Base-by-base conservation (phyloP, 2,329 filamentous ascomycete species). In the Neofusicoccum laricinum region DNA sequence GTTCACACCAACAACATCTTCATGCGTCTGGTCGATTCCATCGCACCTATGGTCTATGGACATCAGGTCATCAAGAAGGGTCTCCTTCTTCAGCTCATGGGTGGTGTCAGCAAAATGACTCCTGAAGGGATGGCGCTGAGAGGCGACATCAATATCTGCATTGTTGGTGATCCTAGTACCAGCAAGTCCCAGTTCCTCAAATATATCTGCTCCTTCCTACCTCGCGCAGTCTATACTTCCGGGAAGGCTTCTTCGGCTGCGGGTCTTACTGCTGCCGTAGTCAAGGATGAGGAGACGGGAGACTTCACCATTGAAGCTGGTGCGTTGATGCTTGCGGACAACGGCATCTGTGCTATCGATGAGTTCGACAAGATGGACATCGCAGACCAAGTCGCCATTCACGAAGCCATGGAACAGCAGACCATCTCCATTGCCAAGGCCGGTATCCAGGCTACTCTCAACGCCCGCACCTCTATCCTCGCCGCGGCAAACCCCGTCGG, bases 291-390 rank as follows among this genome's bases (percentile, higher is more conserved):
- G 74, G 95, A 99, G 79, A 99, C 95, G 19, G 95, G 95, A 68
- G 95, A 99, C 75, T 97, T 97, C 76, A 99, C 95, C 14, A 99
- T 99, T 70, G 95, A 99, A 80, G 95, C 95, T 6, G 95, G 95
- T 80, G 95, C 95, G 12, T 87, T 99, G 65, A 98, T 99, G 95
- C 83, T 99, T 66, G 95, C 95, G 21, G 87, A 98, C 73, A 97
- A 97, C 69, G 95, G 95, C 62, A 96, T 98, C 71, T 99, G 95
- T 78, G 93, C 93, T 66, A 99, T 99, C 75, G 95, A 99, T 75
- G 95, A 99, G 76, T 99, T 99, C 71, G 95, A 99, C 86, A 99
- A 99, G 82, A 99, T 99, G 95, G 95, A 99, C 72, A 91, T 99
- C 67, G 88, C 82, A 61, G 95, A 99, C 76, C 95, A 99, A 80